Percentiles rank a stretch among this genome's conserved stretches.
Conservation (phyloP, 2,329 filamentous ascomycete species). For the Colletotrichum tanaceti region DNA sequence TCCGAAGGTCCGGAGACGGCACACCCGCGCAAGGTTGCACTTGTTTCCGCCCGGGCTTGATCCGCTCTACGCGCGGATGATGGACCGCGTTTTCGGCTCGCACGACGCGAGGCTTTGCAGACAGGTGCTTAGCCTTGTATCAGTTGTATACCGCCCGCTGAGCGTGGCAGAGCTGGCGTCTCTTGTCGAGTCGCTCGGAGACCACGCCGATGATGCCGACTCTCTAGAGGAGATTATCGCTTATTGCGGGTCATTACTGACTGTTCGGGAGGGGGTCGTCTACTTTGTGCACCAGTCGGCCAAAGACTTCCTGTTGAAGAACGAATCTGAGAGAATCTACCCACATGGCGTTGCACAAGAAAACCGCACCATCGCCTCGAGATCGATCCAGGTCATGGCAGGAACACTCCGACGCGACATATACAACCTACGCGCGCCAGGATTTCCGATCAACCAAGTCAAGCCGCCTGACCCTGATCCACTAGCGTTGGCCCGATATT, state of each 20-base stretch:
- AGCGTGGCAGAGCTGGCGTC: slow-evolving; percentile 48
- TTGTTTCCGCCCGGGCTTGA: slow-evolving; percentile 52
- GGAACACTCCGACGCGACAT: neutral
- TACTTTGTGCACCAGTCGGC: neutral
- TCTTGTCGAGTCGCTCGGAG: slow-evolving; percentile 40
- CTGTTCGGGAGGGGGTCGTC: neutral
- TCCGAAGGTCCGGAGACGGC: neutral
- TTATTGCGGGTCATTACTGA: neutral
- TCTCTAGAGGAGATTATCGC: neutral
- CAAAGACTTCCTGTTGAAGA: neutral
- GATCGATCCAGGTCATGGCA: neutral
- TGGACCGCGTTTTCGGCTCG: slow-evolving; percentile 43
- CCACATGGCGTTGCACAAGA: neutral
- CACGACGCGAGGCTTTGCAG: slow-evolving; percentile 51
- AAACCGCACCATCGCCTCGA: neutral
- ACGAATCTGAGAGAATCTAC: neutral
- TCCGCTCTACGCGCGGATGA: slow-evolving; percentile 54
- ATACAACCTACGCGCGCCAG: neutral
- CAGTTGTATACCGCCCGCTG: slow-evolving; percentile 50
- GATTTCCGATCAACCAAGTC: neutral
- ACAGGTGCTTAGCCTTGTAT: slow-evolving; percentile 49
- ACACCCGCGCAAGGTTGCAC: slow-evolving; percentile 15
- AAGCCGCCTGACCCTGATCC: neutral
- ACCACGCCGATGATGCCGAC: neutral
- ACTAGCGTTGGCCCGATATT: neutral